phyloP scores from a whole-genome alignment of 2,329 filamentous ascomycete genomes.

The Aspergillus flavus region DNA sequence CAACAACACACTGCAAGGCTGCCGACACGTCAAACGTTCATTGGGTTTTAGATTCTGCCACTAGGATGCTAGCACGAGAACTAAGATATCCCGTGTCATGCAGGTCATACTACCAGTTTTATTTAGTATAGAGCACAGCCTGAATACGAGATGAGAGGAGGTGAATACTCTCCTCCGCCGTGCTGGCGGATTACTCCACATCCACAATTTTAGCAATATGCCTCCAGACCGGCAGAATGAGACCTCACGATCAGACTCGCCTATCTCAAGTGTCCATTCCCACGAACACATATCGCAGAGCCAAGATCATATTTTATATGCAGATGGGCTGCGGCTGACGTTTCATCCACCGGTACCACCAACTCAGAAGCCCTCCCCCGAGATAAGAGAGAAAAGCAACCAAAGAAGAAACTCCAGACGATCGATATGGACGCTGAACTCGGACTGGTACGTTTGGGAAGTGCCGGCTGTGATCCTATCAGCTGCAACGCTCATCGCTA shows the following conservation, averaged over 20 bases:
- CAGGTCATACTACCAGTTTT: neutral
- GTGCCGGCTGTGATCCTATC: neutral
- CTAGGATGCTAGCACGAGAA: neutral
- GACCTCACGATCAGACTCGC: neutral
- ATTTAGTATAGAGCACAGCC: neutral
- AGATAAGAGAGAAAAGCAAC: neutral
- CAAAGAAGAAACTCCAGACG: neutral
- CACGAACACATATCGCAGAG: neutral
- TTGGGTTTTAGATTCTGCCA: neutral
- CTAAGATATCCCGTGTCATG: neutral
- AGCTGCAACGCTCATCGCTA: slow-evolving; percentile 4
- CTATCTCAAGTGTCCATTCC: neutral
- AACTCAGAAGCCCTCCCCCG: neutral
- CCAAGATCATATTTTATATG: neutral
- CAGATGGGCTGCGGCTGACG: neutral
- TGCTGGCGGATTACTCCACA: neutral
- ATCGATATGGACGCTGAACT: neutral
- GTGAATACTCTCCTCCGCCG: neutral
- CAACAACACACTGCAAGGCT: neutral
- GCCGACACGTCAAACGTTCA: neutral
- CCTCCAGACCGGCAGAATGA: neutral
- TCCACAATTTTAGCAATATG: neutral
- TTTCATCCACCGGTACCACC: neutral
- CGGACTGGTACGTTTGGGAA: neutral
- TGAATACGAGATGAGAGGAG: neutral